These are phyloP conservation scores for Aspergillus carbonarius DNA, from an alignment of 2,329 filamentous ascomycete species.

Conservation along the genomic window DNA sequence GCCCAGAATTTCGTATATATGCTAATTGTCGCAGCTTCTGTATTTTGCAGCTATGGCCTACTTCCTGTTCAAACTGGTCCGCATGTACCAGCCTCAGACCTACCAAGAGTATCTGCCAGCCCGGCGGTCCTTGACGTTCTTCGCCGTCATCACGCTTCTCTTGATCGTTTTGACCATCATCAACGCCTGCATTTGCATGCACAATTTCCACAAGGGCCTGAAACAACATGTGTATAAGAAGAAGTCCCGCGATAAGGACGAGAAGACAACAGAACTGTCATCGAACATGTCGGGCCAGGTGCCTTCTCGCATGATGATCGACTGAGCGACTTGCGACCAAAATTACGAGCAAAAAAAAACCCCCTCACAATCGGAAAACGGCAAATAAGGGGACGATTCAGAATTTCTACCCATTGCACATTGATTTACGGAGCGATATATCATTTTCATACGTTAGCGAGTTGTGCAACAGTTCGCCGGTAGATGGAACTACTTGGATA, in stretches of 20 bases:
- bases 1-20: background rate
- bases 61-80: slow-evolving; percentile 96
- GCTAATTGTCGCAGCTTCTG: slow-evolving; percentile 54
- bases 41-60: slow-evolving; percentile 89
- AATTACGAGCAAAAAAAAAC: background rate
- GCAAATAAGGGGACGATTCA: background rate
- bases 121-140: slow-evolving; percentile 82
- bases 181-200: slow-evolving; percentile 82
- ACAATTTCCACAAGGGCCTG: slow-evolving; percentile 86
- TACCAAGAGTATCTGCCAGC: slow-evolving; percentile 69
- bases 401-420: background rate
- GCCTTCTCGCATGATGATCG: slow-evolving; percentile 48
- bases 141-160: slow-evolving; percentile 88
- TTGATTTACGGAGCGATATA: slow-evolving; percentile 11
- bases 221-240: slow-evolving; percentile 76
- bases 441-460: slow-evolving; percentile 13
- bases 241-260: slow-evolving; percentile 52
- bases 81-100: slow-evolving; percentile 76
- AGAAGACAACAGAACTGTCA: slow-evolving; percentile 44
- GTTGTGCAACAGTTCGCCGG: slow-evolving; percentile 8
- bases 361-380: background rate
- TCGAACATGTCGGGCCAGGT: slow-evolving; percentile 37
- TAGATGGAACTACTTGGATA: slow-evolving; percentile 11
- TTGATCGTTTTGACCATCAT: slow-evolving; percentile 84
- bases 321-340: slow-evolving; percentile 26